Evolutionary conservation across 2,329 filamentous ascomycete genomes (phyloP), one percentile per base, ranked within the genome.

Genomic region (Pseudogymnoascus sp.): DNA sequence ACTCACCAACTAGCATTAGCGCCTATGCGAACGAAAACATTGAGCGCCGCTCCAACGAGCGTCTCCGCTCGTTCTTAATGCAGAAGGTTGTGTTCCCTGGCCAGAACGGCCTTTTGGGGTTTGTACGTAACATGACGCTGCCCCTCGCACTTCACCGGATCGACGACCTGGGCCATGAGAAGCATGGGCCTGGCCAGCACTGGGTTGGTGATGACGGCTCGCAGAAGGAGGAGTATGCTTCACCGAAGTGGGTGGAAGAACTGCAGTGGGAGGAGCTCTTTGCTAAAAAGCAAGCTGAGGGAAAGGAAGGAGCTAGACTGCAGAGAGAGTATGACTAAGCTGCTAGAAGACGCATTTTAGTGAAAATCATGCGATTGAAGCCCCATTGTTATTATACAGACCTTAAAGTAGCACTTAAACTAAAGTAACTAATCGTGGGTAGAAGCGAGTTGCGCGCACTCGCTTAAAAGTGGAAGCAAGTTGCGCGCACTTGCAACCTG

Each of bases 21-120:
- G 64, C 44, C 10, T 64, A 64, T 34, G 69, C 66, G 1, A 25
- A 28, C 8, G 69, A 71, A 16, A 71, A 70, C 28, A 65, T 71
- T 2, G 66, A 67, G 61, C 65, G 69, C 11, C 62, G 70, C 8
- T 23, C 66, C 25, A 60, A 62, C 10, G 70, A 71, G 42, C 59
- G 70, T 21, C 66, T 69, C 36, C 65, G 70, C 7, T 67, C 66
- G 36, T 66, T 62, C 2, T 59, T 70, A 14, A 66, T 71, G 3
- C 68, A 71, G 44, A 70, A 64, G 8, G 34, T 71, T 2, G 63
- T 71, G 7, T 71, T 70, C 21, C 67, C 69, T 56, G 70, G 70
- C 2, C 66, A 71, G 5, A 68, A 63, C 37, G 66, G 65, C 42
- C 40, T 71, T 25, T 68, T 66, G 59, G 66, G 67, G 40, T 69